Evolutionary conservation across 2,329 filamentous ascomycete genomes (phyloP).

Genomic region (Neonectria punicea): DNA sequence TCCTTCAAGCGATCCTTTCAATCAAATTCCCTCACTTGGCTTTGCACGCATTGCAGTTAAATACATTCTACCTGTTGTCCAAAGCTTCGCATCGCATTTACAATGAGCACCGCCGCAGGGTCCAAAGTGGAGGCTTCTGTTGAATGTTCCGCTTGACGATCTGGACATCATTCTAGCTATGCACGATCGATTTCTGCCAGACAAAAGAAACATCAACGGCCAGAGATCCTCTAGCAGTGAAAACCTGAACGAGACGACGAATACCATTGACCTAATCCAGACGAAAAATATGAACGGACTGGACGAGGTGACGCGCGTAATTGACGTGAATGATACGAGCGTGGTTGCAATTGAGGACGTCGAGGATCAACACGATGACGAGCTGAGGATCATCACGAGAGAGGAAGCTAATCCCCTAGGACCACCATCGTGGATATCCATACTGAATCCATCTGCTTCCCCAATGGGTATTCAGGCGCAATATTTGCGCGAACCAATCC

Average conservation of each 20-base stretch:
- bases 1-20: no score
- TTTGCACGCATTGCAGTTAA: no score
- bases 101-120: not conserved
- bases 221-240: not conserved
- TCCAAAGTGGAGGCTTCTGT: constrained; percentile 1
- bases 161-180: not conserved
- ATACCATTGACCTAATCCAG: no score
- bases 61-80: no score
- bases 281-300: no score
- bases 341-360: not conserved
- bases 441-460: not conserved
- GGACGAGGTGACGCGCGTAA: no score
- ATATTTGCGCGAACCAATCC: constrained; percentile 7
- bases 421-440: not conserved
- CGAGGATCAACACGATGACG: not conserved
- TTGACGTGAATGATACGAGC: not conserved
- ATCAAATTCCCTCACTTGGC: no score
- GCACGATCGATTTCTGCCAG: not conserved
- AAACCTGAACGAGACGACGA: not conserved
- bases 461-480: not conserved
- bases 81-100: not conserved
- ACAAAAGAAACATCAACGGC: not conserved
- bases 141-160: not conserved
- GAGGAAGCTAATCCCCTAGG: not conserved
- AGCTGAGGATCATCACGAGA: not conserved